Base-by-base conservation (phyloP, 208 protist species). In the Acanthamoeba sp. region DNA sequence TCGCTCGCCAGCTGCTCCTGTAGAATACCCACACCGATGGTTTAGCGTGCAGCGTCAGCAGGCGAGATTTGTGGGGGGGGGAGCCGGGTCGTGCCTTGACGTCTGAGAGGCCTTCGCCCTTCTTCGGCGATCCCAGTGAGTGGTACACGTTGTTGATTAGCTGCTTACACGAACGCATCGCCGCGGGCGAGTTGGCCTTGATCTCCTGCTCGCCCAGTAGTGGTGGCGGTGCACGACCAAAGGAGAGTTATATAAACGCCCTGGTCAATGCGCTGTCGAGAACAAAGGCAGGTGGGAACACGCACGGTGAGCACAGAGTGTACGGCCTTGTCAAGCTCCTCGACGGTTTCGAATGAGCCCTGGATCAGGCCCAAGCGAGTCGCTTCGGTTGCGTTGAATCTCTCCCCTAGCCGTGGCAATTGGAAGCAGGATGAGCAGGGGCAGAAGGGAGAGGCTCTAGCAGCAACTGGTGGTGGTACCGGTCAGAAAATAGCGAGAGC, bases 401-500 rank as follows among this genome's bases (percentile, higher is more conserved):
- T 29, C 32, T 94, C 89, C 7, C 94, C 94, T 80, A 24, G 71
- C 18, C 18, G 45, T 80, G 34, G 69, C 29, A 6, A 71, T 48
- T 80, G 27, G 18, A 14, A 7, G 59, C 20, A 22, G 0, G 24
- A 62, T 2, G 22, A 20, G 55, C 4, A 20, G 16, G 2, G 22
- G 55, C 6, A 1, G 10, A 62, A 62, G 55, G n/a, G 55, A 24
- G 9, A 69, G 29, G n/a, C 22, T 0, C 62, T 3, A 42, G 32
- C 52, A 59, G 52, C 14, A 20, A 27, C 7, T 0, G 66, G 36
- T 5, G 1, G 36, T 2, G 0, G 38, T 34, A 80, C 62, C 80
- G 29, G 94, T 95, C 5, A 95, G 78, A 36, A 95, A 95, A 42
- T 95, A 95, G 45, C 78, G 50, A 3, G 87, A 92, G 62, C 57